Conservation (phyloP, 2,329 filamentous ascomycete species). For the Nigrospora sphaerica region DNA sequence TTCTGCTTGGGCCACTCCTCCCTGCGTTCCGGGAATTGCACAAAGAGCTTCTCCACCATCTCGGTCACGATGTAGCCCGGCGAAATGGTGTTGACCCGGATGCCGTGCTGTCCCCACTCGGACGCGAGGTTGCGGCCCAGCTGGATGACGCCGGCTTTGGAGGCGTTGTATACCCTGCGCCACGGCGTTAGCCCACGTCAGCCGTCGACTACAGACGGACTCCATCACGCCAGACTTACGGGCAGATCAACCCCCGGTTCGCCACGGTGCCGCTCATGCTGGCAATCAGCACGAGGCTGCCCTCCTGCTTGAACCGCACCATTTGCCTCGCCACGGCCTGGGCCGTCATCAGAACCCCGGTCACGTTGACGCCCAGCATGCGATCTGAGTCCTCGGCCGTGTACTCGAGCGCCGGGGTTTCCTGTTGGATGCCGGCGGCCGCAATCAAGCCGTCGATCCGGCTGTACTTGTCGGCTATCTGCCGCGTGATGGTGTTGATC, state of each 20-base stretch:
- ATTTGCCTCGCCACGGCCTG: slow-evolving; percentile 81
- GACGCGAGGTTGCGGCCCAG: slow-evolving; percentile 62
- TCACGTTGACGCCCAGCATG: slow-evolving; percentile 81
- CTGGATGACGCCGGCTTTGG: slow-evolving; percentile 68
- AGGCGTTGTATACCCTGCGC: slow-evolving; percentile 65
- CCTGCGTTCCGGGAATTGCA: slow-evolving; percentile 61
- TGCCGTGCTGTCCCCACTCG: slow-evolving; percentile 67
- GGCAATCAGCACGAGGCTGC: slow-evolving; percentile 61
- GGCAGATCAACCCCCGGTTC: slow-evolving; percentile 51
- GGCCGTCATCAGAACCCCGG: slow-evolving; percentile 78
- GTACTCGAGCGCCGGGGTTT: slow-evolving; percentile 77
- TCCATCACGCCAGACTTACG: slow-evolving; percentile 35
- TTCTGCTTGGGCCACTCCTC: slow-evolving; percentile 74
- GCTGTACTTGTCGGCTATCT: slow-evolving; percentile 63
- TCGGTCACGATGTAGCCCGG: slow-evolving; percentile 75
- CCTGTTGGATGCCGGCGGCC: slow-evolving; percentile 69
- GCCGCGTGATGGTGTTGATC: slow-evolving; percentile 60
- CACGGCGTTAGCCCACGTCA: background rate
- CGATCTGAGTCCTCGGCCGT: slow-evolving; percentile 65
- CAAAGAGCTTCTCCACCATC: slow-evolving; percentile 78
- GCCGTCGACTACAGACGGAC: background rate
- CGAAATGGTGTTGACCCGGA: slow-evolving; percentile 75
- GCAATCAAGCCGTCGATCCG: slow-evolving; percentile 73
- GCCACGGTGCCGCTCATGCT: slow-evolving; percentile 64
- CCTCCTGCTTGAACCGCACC: slow-evolving; percentile 47